A percentile compares a stretch with the other conserved stretches of the same genome.
Conservation (phyloP, 495 filamentous ascomycete species). For the Hypomontagnella submonticulosa region DNA sequence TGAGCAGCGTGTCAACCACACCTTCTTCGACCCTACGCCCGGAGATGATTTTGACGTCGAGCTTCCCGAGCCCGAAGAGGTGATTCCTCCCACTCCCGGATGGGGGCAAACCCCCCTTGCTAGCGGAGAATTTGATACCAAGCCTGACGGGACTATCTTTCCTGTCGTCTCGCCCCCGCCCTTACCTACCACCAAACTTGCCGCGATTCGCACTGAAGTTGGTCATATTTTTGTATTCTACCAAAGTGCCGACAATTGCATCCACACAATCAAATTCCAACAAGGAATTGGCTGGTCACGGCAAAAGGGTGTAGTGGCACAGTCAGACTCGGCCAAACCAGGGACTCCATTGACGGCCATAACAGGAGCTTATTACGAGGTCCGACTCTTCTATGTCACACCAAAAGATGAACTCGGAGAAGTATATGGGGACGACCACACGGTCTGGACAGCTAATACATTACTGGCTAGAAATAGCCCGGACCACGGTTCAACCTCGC, state of each 20-base stretch:
- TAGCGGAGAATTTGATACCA: neutral
- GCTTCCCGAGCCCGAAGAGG: neutral
- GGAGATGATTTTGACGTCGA: conserved; percentile 9
- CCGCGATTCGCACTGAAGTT: conserved; percentile 1
- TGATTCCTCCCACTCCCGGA: conserved; percentile 6
- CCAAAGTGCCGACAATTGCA: neutral
- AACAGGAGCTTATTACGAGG: conserved; percentile 1
- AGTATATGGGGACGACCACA: conserved; percentile 1
- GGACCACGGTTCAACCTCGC: neutral
- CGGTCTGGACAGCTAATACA: neutral
- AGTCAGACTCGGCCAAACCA: neutral
- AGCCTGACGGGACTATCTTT: neutral
- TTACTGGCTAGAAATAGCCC: neutral
- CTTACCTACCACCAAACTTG: conserved; percentile 5
- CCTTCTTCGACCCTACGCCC: conserved; percentile 3
- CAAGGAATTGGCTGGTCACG: conserved; percentile 6
- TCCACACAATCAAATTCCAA: neutral
- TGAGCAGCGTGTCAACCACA: conserved; percentile 8
- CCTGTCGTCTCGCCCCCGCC: conserved; percentile 1
- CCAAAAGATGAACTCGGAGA: neutral
- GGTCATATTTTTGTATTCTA: conserved; percentile 18
- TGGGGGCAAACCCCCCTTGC: conserved; percentile 10
- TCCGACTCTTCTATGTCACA: conserved; percentile 13
- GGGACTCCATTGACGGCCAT: conserved; percentile 8
- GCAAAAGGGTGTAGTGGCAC: neutral